Conservation (phyloP, 73 alveolate genomes). For the Tetrahymena malaccensis region DNA sequence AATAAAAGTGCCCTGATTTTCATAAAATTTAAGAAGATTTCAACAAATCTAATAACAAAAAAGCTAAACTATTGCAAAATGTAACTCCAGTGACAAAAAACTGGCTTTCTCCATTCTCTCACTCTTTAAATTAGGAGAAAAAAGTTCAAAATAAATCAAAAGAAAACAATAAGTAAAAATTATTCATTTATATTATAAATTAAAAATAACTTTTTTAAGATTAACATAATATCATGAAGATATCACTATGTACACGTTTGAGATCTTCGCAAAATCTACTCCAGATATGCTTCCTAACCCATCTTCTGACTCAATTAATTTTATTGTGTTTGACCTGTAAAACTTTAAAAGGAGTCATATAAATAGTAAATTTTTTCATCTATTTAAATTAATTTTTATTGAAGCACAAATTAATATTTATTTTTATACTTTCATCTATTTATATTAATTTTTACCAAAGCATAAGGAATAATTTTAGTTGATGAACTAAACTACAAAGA, state of each 20-base stretch:
- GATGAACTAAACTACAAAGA: neutral
- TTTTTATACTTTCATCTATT: neutral
- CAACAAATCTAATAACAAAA: neutral
- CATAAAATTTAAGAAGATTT: neutral
- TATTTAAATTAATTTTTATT: neutral
- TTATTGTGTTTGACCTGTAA: neutral
- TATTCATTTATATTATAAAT: neutral
- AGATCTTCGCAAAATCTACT: neutral
- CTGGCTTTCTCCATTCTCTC: neutral
- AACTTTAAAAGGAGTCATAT: neutral
- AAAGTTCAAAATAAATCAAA: neutral
- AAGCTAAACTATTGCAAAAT: neutral
- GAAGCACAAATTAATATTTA: too few relatives aligned
- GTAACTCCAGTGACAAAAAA: neutral
- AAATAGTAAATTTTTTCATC: neutral
- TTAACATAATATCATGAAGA: neutral
- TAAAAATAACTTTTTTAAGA: neutral
- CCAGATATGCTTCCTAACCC: neutral
- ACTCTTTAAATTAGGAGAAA: neutral
- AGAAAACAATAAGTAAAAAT: neutral
- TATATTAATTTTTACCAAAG: neutral
- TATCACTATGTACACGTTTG: neutral
- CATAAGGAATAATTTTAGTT: neutral
- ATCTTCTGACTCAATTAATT: neutral
- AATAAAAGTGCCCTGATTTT: neutral